Conservation (phyloP, 805 yeast genomes). For the Metschnikowia arizonensis region DNA sequence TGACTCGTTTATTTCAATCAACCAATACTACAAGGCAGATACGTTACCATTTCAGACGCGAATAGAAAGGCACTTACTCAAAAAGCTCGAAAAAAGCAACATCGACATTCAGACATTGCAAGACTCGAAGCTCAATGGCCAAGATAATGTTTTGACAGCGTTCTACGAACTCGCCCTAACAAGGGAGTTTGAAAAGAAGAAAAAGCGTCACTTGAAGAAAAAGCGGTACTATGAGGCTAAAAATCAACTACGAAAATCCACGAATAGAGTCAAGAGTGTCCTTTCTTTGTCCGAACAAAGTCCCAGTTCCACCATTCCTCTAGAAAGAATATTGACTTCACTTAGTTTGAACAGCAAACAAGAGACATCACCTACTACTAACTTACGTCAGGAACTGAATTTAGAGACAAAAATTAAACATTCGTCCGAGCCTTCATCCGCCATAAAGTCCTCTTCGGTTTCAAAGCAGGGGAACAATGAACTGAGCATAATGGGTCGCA, state of each 20-base stretch:
- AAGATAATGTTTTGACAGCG: conserved; percentile 71
- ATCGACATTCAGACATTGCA: conserved; percentile 59
- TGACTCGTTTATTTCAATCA: conserved; percentile 34
- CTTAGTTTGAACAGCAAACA: conserved; percentile 28
- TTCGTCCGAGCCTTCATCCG: background rate
- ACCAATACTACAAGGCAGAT: conserved; percentile 33
- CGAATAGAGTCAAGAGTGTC: conserved; percentile 34
- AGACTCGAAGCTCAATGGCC: conserved; percentile 51
- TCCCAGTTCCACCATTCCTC: conserved; percentile 27
- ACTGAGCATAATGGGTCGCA: conserved; percentile 14
- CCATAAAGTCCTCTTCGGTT: background rate
- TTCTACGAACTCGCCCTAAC: conserved; percentile 68
- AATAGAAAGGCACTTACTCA: conserved; percentile 58
- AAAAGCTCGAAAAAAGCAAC: conserved; percentile 56
- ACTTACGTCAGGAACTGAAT: background rate
- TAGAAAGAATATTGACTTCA: conserved; percentile 36
- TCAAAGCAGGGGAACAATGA: background rate
- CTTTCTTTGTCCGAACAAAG: conserved; percentile 32
- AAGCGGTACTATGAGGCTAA: conserved; percentile 32
- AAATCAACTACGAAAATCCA: conserved; percentile 28
- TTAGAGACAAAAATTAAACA: background rate
- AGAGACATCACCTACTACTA: conserved; percentile 8
- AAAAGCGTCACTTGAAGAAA: conserved; percentile 27
- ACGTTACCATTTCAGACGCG: conserved; percentile 50
- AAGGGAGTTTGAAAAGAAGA: conserved; percentile 39